phyloP scores from a whole-genome alignment of 495 filamentous ascomycete species.

The Neurospora cerealis region DNA sequence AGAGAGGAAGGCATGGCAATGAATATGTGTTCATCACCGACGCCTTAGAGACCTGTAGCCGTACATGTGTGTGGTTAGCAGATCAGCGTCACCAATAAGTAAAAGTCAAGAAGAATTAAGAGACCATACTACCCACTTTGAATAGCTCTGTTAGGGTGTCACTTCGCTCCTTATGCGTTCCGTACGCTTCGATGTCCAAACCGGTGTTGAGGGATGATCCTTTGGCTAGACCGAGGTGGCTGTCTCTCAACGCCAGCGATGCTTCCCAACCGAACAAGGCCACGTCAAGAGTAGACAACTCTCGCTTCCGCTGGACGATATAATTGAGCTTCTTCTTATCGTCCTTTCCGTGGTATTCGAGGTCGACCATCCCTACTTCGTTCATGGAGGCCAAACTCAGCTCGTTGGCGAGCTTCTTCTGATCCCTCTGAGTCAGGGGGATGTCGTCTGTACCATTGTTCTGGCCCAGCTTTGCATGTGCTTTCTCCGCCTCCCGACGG shows the following conservation, averaged over 20 bases:
- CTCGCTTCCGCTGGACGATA: not conserved
- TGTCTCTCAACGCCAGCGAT: not conserved
- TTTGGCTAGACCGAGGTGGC: not conserved
- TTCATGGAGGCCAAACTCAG: not conserved
- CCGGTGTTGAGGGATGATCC: not conserved
- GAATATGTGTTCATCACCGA: not conserved
- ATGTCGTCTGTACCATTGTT: not conserved
- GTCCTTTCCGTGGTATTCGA: not conserved
- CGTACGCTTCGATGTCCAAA: not conserved
- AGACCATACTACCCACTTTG: not conserved
- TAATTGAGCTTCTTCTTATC: not conserved
- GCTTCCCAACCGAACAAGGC: not conserved
- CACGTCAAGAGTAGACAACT: not conserved
- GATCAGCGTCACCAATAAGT: not conserved
- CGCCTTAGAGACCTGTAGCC: not conserved
- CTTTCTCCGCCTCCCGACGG: not conserved
- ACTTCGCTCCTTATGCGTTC: not conserved
- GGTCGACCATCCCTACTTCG: not conserved
- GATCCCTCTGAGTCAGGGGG: not conserved
- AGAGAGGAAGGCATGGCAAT: not conserved
- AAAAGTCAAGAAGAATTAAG: not conserved
- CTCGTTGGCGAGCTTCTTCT: not conserved
- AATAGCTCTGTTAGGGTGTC: not conserved
- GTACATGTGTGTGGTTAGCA: not conserved
- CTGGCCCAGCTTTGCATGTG: not conserved